phyloP scores from a whole-genome alignment of 1,284 basidiomycete species.

The Pseudozyma sp. region DNA sequence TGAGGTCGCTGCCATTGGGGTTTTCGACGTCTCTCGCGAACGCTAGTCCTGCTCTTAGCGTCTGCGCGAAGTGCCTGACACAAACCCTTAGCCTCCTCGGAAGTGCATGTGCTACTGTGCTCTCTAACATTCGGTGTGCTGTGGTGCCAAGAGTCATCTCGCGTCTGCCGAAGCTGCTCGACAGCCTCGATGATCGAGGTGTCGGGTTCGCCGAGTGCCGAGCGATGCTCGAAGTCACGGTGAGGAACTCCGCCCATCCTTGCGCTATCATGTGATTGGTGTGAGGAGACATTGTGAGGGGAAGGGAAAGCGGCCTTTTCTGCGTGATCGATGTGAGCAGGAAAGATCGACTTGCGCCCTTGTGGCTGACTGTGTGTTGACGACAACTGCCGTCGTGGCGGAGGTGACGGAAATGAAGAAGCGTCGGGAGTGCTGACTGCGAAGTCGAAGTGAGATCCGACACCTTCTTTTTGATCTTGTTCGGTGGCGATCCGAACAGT shows the following conservation, averaged over 20 bases:
- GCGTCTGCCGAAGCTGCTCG: neutral
- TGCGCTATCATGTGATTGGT: too few species aligned
- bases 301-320: too few species aligned
- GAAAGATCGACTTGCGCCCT: too few species aligned
- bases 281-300: too few species aligned
- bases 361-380: too few species aligned
- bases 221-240: too few species aligned
- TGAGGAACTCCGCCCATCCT: too few species aligned
- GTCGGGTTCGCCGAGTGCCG: too few species aligned
- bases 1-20: slow-evolving; percentile 8
- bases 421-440: slow-evolving; percentile 4
- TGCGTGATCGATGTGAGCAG: too few species aligned
- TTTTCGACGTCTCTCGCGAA: neutral
- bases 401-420: slow-evolving; percentile 15
- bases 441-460: neutral
- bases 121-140: neutral
- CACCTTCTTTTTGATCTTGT: neutral
- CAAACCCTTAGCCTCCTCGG: too few species aligned
- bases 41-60: neutral
- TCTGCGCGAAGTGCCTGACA: neutral
- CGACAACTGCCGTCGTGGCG: slow-evolving; percentile 2
- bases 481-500: slow-evolving; percentile 1
- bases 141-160: neutral
- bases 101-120: too few species aligned
- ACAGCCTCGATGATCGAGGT: too few species aligned